These are phyloP conservation scores for Vanderwaltozyma yarrowii DNA, from an alignment of 805 yeast genomes.

Conservation along the genomic window DNA sequence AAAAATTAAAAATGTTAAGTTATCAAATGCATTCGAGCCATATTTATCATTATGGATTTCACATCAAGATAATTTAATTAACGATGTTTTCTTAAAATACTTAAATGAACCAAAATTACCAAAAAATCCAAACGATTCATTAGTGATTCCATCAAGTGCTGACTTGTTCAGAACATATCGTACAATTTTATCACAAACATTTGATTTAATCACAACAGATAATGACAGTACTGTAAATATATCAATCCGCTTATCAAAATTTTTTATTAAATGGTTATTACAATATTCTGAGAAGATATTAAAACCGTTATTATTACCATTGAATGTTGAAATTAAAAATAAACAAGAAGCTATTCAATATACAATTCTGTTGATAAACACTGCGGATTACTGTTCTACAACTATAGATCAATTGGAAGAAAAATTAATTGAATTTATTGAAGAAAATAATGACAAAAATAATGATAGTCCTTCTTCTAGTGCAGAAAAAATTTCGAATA, in stretches of 20 bases:
- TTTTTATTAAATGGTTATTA: constrained; percentile 57
- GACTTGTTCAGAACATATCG: constrained; percentile 76
- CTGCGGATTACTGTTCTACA: constrained; percentile 79
- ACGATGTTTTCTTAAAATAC: constrained; percentile 54
- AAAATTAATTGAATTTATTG: constrained; percentile 36
- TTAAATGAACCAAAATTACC: constrained; percentile 48
- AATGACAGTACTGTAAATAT: constrained; percentile 28
- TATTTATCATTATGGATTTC: constrained; percentile 77
- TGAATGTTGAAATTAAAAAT: constrained; percentile 31
- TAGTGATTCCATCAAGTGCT: constrained; percentile 77
- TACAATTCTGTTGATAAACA: constrained; percentile 65
- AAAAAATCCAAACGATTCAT: constrained; percentile 39
- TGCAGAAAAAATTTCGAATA: constrained; percentile 32
- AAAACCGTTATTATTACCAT: constrained; percentile 38
- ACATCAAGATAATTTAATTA: constrained; percentile 62
- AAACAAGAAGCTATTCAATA: constrained; percentile 52
- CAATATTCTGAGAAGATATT: constrained; percentile 47
- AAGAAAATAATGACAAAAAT: constrained; percentile 7
- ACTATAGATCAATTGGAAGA: constrained; percentile 73
- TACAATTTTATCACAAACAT: constrained; percentile 57
- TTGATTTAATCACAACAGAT: constrained; percentile 37
- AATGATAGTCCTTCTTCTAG: constrained; percentile 5
- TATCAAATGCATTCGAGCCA: constrained; percentile 73
- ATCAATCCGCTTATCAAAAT: constrained; percentile 36
- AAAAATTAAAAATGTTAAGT: constrained; percentile 32